Evolutionary conservation across 2,329 filamentous ascomycete genomes (phyloP).

Genomic region (Pseudogymnoascus sp.): DNA sequence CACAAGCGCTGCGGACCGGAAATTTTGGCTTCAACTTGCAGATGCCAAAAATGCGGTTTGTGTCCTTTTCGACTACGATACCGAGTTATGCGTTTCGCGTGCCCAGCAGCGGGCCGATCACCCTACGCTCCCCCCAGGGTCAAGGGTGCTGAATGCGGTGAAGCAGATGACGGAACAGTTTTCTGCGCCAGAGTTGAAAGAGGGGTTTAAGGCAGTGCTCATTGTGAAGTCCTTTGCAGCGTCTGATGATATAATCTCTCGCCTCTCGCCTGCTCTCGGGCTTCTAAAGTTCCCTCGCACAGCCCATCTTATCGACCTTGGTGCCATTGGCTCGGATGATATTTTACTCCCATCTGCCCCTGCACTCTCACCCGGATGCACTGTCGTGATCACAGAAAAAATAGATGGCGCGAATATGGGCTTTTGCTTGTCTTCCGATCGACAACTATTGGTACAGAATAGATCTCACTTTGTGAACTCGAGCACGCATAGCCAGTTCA

Average conservation of each 20-base stretch:
- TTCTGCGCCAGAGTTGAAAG: constrained; percentile 8
- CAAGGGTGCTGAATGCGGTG: constrained; percentile 10
- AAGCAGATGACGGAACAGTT: constrained; percentile 11
- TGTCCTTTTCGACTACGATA: constrained; percentile 13
- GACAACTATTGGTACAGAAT: constrained; percentile 14
- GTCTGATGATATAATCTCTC: constrained; percentile 10
- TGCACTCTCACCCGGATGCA: not conserved
- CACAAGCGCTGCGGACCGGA: constrained; percentile 12
- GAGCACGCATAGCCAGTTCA: constrained; percentile 13
- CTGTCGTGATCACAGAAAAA: constrained; percentile 13
- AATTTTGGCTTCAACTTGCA: constrained; percentile 9
- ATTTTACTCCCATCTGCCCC: constrained; percentile 11
- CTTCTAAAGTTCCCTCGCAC: constrained; percentile 15
- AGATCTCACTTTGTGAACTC: constrained; percentile 15
- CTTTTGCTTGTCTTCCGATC: constrained; percentile 11
- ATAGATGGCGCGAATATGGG: constrained; percentile 17
- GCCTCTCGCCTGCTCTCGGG: constrained; percentile 8
- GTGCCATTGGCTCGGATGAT: constrained; percentile 14
- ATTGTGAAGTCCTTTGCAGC: constrained; percentile 3
- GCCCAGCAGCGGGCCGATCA: constrained; percentile 11
- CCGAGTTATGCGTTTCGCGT: constrained; percentile 11
- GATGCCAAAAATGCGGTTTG: constrained; percentile 6
- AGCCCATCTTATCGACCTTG: constrained; percentile 14
- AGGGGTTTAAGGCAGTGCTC: constrained; percentile 6
- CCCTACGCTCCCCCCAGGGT: constrained; percentile 12